Base-by-base conservation (phyloP, 2,329 filamentous ascomycete species). In the Pseudocercospora musae region DNA sequence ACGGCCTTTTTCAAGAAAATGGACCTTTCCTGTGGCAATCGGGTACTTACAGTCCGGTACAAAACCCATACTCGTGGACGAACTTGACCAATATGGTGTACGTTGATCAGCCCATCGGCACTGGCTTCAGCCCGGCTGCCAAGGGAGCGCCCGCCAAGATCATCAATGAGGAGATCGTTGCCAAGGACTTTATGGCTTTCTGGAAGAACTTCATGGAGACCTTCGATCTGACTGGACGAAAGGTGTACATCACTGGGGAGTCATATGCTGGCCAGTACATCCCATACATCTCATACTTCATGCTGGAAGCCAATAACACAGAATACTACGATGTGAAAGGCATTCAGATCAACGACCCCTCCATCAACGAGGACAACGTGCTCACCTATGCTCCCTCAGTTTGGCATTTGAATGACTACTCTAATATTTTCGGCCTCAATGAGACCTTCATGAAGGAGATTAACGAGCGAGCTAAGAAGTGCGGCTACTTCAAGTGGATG, bases 71-170 rank as follows among this genome's bases (percentile, higher is more conserved):
- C 72, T 74, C 75, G 31, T 81, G 78, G 78, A 72, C 85, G 63
- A 89, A 89, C 56, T 76, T 94, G 37, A 90, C 89, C 58, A 92
- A 93, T 74, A 84, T 93, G 70, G 79, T 95, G 52, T 95, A 87
- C 85, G 82, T 84, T 11, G 82, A 80, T 55, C 81, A 84, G 62
- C 42, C 57, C 8, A 25, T 83, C 4, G 80, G 80, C 77, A 57
- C 78, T 77, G 44, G 80, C 78, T 81, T 77, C 65, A 72, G 73
- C 0, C 31, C 46, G 20, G 57, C 66, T 71, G 73, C 1, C 74
- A 78, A 66, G 78, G 76, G 78, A 64, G 78, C 78, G 27, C 74
- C 73, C 5, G 77, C 78, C 0, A 78, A 79, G 63, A 75, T 74
- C 62, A 79, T 68, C 6, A 74, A 74, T 58, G 76, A 81, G 66